phyloP scores from a whole-genome alignment of 306 rosid species.

The Cicer cuneatum region DNA sequence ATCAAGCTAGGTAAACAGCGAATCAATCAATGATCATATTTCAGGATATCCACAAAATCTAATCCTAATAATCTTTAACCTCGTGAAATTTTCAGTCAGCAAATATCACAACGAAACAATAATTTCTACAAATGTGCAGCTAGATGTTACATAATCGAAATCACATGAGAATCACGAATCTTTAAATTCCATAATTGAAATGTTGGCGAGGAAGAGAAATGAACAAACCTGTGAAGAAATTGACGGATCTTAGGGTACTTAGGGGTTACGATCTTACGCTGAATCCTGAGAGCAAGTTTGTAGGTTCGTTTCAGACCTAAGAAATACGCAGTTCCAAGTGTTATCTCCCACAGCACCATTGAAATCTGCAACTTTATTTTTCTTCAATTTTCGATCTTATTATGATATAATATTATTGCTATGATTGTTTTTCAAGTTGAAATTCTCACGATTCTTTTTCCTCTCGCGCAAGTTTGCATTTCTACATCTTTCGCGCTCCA shows the following conservation, averaged over 20 bases:
- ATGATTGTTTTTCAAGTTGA: not conserved
- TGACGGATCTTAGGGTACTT: slow-evolving; percentile 70
- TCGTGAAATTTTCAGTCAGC: not conserved
- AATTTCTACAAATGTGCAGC: not conserved
- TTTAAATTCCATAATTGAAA: not conserved
- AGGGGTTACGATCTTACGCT: slow-evolving; percentile 68
- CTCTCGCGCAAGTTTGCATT: slow-evolving; percentile 53
- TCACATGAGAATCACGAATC: not conserved
- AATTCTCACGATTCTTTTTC: slow-evolving; percentile 39
- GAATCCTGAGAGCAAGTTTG: slow-evolving; percentile 74
- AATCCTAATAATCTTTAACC: slow-evolving; percentile 4
- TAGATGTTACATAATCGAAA: not conserved
- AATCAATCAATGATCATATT: slow-evolving; percentile 4
- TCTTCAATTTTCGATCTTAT: not conserved
- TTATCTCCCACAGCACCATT: slow-evolving; percentile 97
- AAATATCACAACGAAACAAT: not conserved
- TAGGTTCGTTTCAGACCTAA: slow-evolving; percentile 86
- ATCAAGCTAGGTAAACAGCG: not conserved
- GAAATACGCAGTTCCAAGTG: slow-evolving; percentile 91
- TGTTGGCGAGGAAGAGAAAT: not conserved
- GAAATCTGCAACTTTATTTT: slow-evolving; percentile 16
- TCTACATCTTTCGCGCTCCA: slow-evolving; percentile 35
- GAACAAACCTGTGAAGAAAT: slow-evolving; percentile 68
- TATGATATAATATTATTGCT: not conserved
- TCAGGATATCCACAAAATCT: slow-evolving; percentile 8